Base-by-base conservation (phyloP, 805 yeast genomes). In the Candida sakaeoensis region DNA sequence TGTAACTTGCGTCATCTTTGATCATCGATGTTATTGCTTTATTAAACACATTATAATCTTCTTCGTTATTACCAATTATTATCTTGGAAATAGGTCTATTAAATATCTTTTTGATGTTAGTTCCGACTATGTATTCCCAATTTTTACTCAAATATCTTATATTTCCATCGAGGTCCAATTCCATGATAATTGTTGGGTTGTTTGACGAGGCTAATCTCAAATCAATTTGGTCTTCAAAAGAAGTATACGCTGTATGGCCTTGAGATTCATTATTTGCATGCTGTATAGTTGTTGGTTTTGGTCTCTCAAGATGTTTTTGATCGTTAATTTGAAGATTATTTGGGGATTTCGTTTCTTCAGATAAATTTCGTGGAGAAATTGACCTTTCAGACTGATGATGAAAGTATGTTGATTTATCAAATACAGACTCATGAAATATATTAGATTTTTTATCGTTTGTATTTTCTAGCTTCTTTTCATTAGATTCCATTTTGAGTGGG, bases 51-150 rank as follows among this genome's bases (percentile, higher is more conserved):
- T 63, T 56, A 46, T 74, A 74, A 59, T 88, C 96, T 5, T 73
- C 75, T 3, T 70, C 75, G 7, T 71, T 57, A 13, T 61, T 69
- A 3, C 95, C 95, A 10, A 79, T 58, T 4, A 88, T 73, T n/a
- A 85, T 65, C 34, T 75, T 70, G 1, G 82, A 66, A 1, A 87
- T 76, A 1, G 85, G 82, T 39, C 70, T 67, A 26, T 70, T 61
- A 3, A 78, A 42, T n/a, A 85, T 68, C 53, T 80, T 78, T 9
- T 63, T 57, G 3, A 75, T 66, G 10, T 67, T 68, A 0, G 88
- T 82, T 1, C 95, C 95, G 8, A 87, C 86, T 6, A 89, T 72
- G 7, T 72, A 55, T 47, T 80, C 83, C 96, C 97, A 91, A 47
- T 82, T 77, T 47, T 75, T 76, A 46, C 91, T 77, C 18, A 89